Conservation (phyloP, 495 filamentous ascomycete genomes). For the Oidiodendron maius region DNA sequence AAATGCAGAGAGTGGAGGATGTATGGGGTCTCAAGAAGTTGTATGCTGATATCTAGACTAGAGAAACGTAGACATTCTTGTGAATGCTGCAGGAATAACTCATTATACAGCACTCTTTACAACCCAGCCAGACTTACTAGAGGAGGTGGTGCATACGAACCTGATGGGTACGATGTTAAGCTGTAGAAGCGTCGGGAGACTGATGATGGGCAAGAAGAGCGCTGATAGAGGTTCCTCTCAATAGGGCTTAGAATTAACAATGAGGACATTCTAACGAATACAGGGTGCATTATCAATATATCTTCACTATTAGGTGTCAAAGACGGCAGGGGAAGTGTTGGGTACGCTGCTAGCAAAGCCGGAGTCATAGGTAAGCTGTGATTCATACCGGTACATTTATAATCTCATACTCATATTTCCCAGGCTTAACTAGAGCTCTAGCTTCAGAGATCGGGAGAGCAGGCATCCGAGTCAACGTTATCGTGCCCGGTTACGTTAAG, state of each 20-base stretch:
- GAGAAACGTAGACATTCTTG: slow-evolving; percentile 48
- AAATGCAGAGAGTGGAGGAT: too few relatives aligned
- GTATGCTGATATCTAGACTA: neutral
- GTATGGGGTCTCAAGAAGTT: too few relatives aligned
- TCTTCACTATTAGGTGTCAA: slow-evolving; percentile 64
- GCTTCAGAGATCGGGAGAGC: slow-evolving; percentile 53
- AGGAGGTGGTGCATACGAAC: slow-evolving; percentile 57
- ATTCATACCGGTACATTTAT: neutral
- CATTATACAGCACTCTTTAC: slow-evolving; percentile 51
- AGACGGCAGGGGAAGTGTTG: slow-evolving; percentile 56
- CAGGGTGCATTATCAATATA: slow-evolving; percentile 72
- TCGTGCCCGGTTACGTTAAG: slow-evolving; percentile 78
- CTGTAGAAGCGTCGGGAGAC: slow-evolving; percentile 48
- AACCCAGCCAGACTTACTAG: slow-evolving; percentile 32
- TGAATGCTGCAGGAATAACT: slow-evolving; percentile 72
- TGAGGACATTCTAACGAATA: slow-evolving; percentile 1
- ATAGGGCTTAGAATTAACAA: neutral
- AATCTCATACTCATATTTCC: neutral
- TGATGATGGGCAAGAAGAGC: slow-evolving; percentile 35
- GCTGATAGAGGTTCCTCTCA: neutral
- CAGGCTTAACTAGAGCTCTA: slow-evolving; percentile 63
- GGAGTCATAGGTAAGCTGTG: slow-evolving; percentile 54
- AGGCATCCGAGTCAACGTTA: slow-evolving; percentile 67
- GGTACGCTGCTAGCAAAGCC: slow-evolving; percentile 77
- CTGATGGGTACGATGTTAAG: slow-evolving; percentile 64